phyloP scores from a whole-genome alignment of 139 green algal species.

The Deuterostichococcus epilithicus region DNA sequence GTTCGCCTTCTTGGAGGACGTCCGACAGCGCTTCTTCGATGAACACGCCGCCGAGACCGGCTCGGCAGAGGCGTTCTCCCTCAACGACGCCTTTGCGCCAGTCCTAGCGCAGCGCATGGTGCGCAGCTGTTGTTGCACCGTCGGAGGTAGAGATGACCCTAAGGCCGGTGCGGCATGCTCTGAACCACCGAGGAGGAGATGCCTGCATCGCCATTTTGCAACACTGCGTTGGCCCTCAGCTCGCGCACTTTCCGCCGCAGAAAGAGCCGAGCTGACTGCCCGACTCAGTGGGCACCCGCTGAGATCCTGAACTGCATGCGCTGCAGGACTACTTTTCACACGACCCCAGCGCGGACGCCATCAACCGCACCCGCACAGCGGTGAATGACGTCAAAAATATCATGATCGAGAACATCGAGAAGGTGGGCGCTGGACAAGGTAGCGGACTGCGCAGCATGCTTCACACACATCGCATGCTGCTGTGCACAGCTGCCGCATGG shows the following conservation, averaged over 20 bases:
- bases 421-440: conserved; percentile 19
- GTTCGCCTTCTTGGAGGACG: conserved; percentile 88
- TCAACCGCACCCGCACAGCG: conserved; percentile 72
- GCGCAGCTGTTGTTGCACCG: too few species aligned
- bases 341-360: conserved; percentile 71
- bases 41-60: conserved; percentile 48
- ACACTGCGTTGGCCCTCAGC: too few species aligned
- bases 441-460: neutral
- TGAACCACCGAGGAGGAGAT: too few species aligned
- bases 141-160: too few species aligned
- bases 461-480: too few species aligned
- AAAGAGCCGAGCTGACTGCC: too few species aligned
- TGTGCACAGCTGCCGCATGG: neutral
- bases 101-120: conserved; percentile 38
- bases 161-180: neutral
- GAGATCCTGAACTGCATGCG: conserved; percentile 16
- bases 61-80: conserved; percentile 80
- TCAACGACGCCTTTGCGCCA: conserved; percentile 76
- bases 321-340: conserved; percentile 74
- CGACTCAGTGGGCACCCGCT: too few species aligned
- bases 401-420: conserved; percentile 92
- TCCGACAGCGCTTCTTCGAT: conserved; percentile 62
- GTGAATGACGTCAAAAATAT: conserved; percentile 81
- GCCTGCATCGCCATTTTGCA: too few species aligned
- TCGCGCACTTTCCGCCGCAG: too few species aligned